A percentile compares a stretch with the other conserved stretches of the same genome.
Evolutionary conservation across 148 eudicot species (phyloP).

Genomic region (Nepenthes gracilis): DNA sequence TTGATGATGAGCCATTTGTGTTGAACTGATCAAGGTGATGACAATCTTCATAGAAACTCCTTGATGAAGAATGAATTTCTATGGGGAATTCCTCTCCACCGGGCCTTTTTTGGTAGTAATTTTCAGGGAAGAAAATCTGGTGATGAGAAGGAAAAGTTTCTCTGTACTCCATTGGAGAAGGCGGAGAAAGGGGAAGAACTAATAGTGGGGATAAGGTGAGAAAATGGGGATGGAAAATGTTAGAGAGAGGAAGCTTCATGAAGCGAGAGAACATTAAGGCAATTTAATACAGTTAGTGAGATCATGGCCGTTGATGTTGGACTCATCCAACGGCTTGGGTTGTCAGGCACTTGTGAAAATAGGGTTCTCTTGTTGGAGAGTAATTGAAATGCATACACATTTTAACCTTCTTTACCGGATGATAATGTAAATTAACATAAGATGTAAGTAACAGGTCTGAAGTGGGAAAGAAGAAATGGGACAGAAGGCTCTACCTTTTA

Average conservation of each 20-base stretch:
- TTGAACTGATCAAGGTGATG: slow-evolving; percentile 33
- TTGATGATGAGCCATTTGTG: slow-evolving; percentile 23
- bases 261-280: slow-evolving; percentile 4
- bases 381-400: too few relatives aligned
- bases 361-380: background rate
- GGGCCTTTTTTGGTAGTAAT: slow-evolving; percentile 5
- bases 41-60: slow-evolving; percentile 26
- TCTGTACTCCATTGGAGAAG: slow-evolving; percentile 5
- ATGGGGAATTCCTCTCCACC: slow-evolving; percentile 18
- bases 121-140: slow-evolving; percentile 12
- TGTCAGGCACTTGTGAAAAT: background rate
- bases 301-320: slow-evolving; percentile 12
- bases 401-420: too few relatives aligned
- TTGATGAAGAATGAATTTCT: slow-evolving; percentile 15
- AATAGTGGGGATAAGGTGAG: too few relatives aligned
- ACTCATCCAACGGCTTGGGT: slow-evolving; percentile 16
- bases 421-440: background rate
- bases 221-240: slow-evolving; percentile 11
- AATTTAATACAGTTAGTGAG: slow-evolving; percentile 6
- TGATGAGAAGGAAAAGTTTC: slow-evolving; percentile 18
- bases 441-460: too few relatives aligned
- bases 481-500: too few relatives aligned
- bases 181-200: slow-evolving; percentile 6
- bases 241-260: slow-evolving; percentile 5
- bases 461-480: too few relatives aligned